A percentile compares a stretch with the other conserved stretches of the same genome.
These are phyloP conservation scores for Linnemannia zychae DNA, from an alignment of 192 early-diverging fungal species.

Conservation along the genomic window DNA sequence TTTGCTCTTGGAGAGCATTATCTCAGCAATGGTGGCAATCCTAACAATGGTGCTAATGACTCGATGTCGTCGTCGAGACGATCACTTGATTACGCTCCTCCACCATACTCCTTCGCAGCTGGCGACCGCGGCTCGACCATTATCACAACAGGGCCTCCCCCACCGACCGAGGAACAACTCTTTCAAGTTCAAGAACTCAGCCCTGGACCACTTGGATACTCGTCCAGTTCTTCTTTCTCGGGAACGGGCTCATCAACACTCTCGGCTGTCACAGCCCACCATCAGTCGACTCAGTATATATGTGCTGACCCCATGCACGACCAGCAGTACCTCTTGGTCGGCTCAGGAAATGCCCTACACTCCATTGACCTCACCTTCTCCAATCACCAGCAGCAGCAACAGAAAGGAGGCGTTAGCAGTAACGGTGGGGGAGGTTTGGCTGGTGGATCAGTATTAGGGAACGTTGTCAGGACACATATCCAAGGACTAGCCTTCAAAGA, in stretches of 20 bases:
- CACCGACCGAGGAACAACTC: constrained; percentile 39
- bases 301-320: constrained; percentile 55
- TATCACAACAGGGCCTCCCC: not conserved
- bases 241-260: not conserved
- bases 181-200: constrained; percentile 48
- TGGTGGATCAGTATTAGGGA: not conserved
- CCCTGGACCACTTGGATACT: not conserved
- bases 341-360: constrained; percentile 38
- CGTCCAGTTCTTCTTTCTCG: not conserved
- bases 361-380: constrained; percentile 51
- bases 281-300: constrained; percentile 19
- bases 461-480: constrained; percentile 40
- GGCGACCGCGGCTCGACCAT: constrained; percentile 12
- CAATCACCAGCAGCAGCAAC: constrained; percentile 16
- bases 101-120: constrained; percentile 29
- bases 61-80: not conserved
- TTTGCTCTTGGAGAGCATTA: constrained; percentile 5
- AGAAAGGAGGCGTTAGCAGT: not conserved
- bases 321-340: constrained; percentile 51
- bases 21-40: constrained; percentile 2
- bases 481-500: constrained; percentile 45
- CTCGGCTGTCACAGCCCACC: not conserved
- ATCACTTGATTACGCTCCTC: constrained; percentile 24
- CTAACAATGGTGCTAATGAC: not conserved
- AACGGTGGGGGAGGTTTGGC: not conserved